Base-by-base conservation (phyloP, 495 filamentous ascomycete species). In the Penicillium bialowiezense region DNA sequence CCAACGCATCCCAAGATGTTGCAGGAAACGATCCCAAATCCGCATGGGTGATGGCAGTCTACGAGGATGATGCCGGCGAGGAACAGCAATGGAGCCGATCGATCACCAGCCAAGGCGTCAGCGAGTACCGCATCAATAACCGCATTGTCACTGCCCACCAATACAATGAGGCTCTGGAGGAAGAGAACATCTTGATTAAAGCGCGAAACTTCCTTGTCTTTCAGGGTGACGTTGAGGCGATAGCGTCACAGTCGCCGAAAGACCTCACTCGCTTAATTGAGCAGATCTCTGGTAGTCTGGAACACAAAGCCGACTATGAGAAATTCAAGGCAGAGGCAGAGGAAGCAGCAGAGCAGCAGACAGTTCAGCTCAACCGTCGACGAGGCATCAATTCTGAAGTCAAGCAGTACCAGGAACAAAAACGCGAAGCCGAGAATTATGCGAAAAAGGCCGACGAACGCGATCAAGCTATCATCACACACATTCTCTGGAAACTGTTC, bases 1-100 rank as follows among this genome's bases (percentile, higher is more conserved):
- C 51, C 50, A 52, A 64, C 54, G 48, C 43, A n/a, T 67, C 74
- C 13, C 75, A 80, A 52, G 74, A 77, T 32, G 74, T 77, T 26
- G 74, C 74, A 29, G 69, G 72, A 41, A 78, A 81, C 54, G 92
- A 97, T 54, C 95, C 93, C 1, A 89, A 88, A 57, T 90, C 85
- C 6, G 93, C 93, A 3, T 99, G 91, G 92, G 93, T 99, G 3
- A 97, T 95, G 91, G 93, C 93, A 7, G 91, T 97, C 28, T 99
- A 97, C 69, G 91, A 97, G 64, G 93, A 99, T 56, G 93, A 97
- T 67, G 91, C 90, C 2, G 92, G 91, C 28, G 91, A 97, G 51
- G 89, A 95, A 67, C 90, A 96, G 56, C 80, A 85, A 59, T 99
- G 93, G 93, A 96, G 95, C 69, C 88, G 93, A 37, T 84, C 83